Conservation (phyloP, 148 eudicot genomes). For the Cornus florida region DNA sequence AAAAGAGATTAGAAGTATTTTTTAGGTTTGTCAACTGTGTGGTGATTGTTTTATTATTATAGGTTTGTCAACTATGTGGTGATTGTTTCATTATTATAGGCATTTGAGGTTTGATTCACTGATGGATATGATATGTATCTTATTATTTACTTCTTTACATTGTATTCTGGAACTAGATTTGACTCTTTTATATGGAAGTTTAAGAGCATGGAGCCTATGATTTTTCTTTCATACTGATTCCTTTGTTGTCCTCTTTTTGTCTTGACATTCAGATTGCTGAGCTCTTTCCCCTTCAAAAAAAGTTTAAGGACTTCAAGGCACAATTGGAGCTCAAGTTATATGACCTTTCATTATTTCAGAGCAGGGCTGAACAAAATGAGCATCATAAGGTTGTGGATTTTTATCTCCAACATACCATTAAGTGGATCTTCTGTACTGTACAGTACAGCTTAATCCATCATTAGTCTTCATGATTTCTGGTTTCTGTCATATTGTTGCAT, state of each 20-base stretch:
- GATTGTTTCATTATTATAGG: neutral
- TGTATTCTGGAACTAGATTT: neutral
- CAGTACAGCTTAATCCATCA: neutral
- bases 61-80: neutral
- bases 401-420: neutral
- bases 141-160: neutral
- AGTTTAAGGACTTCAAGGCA: conserved; percentile 65
- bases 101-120: neutral
- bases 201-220: neutral
- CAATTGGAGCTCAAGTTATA: conserved; percentile 82
- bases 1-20: no score
- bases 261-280: conserved; percentile 52
- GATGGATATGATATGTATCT: neutral
- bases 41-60: neutral
- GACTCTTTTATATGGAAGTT: neutral
- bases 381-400: conserved; percentile 83
- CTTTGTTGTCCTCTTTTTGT: conserved; percentile 2
- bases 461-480: neutral
- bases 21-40: neutral
- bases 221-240: neutral
- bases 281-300: conserved; percentile 80
- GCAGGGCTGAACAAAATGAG: conserved; percentile 90
- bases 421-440: neutral
- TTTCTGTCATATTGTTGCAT: neutral
- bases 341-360: conserved; percentile 78